These are phyloP conservation scores for Ananas comosus DNA, from an alignment of 176 grass and related monocot genomes.

Conservation along the genomic window DNA sequence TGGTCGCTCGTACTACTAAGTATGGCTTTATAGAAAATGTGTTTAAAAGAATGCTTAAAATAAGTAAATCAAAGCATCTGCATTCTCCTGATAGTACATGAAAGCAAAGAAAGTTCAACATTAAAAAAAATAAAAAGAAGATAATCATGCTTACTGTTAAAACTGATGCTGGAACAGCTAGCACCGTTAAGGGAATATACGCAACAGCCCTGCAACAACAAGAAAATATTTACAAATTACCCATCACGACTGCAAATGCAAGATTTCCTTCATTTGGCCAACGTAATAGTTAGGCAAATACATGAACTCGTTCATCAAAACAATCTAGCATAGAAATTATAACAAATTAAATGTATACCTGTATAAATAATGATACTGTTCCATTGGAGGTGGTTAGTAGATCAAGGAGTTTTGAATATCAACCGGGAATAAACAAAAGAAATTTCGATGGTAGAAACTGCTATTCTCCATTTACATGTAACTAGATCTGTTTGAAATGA, in stretches of 20 bases:
- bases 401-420: no score
- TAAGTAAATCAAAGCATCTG: background rate
- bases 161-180: slow-evolving; percentile 95
- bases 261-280: slow-evolving; percentile 9
- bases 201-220: slow-evolving; percentile 64
- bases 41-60: background rate
- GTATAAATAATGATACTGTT: no score
- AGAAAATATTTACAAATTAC: background rate
- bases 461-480: no score
- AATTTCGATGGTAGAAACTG: no score
- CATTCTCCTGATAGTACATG: background rate
- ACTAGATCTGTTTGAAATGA: no score
- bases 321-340: no score
- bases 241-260: slow-evolving; percentile 11
- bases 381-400: no score
- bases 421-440: no score
- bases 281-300: background rate
- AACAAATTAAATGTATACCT: no score
- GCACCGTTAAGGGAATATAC: slow-evolving; percentile 84
- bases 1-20: no score
- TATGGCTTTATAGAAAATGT: no score
- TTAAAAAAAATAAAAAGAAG: background rate
- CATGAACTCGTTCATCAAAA: no score
- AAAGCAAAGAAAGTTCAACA: background rate
- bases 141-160: slow-evolving; percentile 55